Evolutionary conservation across 495 filamentous ascomycete species (phyloP).

Genomic region (Penicillium malachiteum): DNA sequence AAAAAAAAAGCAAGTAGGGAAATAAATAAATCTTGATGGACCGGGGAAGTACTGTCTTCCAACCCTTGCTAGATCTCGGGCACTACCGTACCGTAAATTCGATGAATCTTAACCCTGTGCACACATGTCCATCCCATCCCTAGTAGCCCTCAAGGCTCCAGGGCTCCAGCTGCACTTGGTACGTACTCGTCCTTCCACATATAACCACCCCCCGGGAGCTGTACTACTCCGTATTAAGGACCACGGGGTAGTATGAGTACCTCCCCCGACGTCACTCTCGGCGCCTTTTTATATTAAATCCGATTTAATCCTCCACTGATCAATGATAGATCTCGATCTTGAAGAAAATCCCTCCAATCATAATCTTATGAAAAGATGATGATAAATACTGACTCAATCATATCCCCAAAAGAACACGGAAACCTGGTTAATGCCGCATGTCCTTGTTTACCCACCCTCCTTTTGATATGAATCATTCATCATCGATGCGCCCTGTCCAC

Average conservation of each 20-base stretch:
- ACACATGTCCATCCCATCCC: no score
- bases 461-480: not conserved
- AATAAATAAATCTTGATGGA: not conserved
- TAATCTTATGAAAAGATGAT: no score
- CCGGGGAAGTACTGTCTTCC: not conserved
- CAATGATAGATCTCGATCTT: not conserved
- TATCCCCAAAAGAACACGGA: no score
- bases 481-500: constrained; percentile 7
- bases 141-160: no score
- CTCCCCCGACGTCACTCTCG: constrained; percentile 10
- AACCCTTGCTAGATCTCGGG: constrained; percentile 13
- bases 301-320: not conserved
- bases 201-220: no score
- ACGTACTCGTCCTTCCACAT: no score
- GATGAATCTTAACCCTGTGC: not conserved
- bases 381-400: no score
- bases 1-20: not conserved
- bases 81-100: constrained; percentile 5
- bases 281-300: not conserved
- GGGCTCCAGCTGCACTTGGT: no score
- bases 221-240: no score
- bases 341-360: not conserved
- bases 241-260: not conserved
- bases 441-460: not conserved
- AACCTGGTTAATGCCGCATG: not conserved